phyloP scores from a whole-genome alignment of 306 rosid species.

The Adenanthera pavonina region DNA sequence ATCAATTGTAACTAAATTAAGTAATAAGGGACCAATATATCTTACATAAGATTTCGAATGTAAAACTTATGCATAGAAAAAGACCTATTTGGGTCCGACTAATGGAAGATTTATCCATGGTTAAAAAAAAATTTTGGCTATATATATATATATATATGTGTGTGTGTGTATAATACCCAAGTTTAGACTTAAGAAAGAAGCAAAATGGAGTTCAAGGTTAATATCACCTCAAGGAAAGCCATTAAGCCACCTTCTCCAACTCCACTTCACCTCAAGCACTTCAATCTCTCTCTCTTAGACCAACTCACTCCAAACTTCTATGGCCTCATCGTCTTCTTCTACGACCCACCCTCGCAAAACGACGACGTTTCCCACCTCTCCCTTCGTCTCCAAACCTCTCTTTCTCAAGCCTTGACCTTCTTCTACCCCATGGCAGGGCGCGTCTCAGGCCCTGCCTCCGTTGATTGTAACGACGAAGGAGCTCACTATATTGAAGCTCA shows the following conservation, averaged over 20 bases:
- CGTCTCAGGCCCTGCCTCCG: neutral
- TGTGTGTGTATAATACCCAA: too few relatives aligned
- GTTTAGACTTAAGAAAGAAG: too few relatives aligned
- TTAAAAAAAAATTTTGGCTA: too few relatives aligned
- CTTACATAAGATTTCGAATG: too few relatives aligned
- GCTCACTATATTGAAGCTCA: constrained; percentile 33
- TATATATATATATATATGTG: too few relatives aligned
- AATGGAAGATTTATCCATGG: too few relatives aligned
- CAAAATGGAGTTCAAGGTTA: neutral
- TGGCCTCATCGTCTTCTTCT: constrained; percentile 34
- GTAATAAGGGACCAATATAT: too few relatives aligned
- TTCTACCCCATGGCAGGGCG: constrained; percentile 37
- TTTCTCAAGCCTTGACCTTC: neutral
- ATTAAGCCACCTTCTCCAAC: constrained; percentile 33
- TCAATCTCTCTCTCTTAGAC: constrained; percentile 36
- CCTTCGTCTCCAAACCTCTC: constrained; percentile 5
- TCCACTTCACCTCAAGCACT: constrained; percentile 6
- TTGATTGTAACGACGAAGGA: constrained; percentile 34
- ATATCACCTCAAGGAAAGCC: constrained; percentile 30
- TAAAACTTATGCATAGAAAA: too few relatives aligned
- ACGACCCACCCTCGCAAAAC: neutral
- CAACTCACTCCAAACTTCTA: constrained; percentile 27
- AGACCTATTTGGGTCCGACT: too few relatives aligned
- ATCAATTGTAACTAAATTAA: too few relatives aligned
- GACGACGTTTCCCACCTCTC: neutral